Evolutionary conservation across 345 rosid species (phyloP), one percentile per base, ranked within the genome.

Genomic region (Rhodamnia rubescens): DNA sequence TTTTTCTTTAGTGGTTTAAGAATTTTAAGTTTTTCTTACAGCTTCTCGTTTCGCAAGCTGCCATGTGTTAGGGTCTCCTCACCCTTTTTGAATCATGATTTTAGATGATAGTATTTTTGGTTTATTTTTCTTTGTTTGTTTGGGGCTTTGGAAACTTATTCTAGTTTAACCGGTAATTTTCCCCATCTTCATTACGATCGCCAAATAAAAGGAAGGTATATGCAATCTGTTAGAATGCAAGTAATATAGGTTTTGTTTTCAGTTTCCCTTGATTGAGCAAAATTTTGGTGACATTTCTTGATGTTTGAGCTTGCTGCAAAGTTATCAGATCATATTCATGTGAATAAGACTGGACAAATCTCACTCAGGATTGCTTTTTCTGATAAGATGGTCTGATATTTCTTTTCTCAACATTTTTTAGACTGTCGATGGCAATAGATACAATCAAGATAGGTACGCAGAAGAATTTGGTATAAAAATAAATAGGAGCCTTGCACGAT

Each of bases 391-490:
- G 78, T 69, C 78, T 69, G 80, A 51, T 53, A 75, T 85, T 86
- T 55, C 86, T 29, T 55, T 50, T 64, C 21, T 61, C 61, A 9
- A 44, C 80, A 47, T 83, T 81, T 59, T 64, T 82, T 84, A 95
- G 99, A 96, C 96, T 8, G 96, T 96, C 16, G 50, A 54, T 8
- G 95, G 93, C 58, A 96, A 96, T 91, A 92, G 91, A n/a, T 95
- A 95, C 83, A 86, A 84, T 59, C 74, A 93, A 7, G 99, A 96
- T 87, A 95, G 92, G 4, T 94, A 93, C 61, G 99, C 98, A 7
- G 90, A 93, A 88, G 99, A 96, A 87, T 95, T 96, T 88, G 99
- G 99, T 49, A 96, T 96, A 84, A 95, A 91, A 86, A 95, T 96
- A 32, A 93, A 93, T 54, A 91, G 93, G 56, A 92, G 85, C 86